Evolutionary conservation across 192 early-diverging fungal species (phyloP), one percentile per base, ranked within the genome.

Genomic region (Coemansia sp.): DNA sequence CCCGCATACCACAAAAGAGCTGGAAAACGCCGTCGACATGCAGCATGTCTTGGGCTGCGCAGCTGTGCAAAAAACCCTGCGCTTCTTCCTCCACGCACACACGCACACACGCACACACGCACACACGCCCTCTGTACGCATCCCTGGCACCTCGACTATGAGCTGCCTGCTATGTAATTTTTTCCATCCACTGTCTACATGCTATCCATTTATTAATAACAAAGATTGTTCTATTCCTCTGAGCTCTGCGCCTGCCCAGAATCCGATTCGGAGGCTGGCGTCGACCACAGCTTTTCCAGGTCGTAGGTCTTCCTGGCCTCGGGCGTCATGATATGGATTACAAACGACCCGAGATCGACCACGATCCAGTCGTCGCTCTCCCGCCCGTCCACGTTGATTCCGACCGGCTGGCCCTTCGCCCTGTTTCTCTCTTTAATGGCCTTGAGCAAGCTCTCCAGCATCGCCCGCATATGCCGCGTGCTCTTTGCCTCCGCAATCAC

Each of bases 331-430:
- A 83, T 61, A 48, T 83, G 81, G 4, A 83, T 63, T 8, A 83
- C 59, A 72, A 78, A 77, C 22, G 38, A 36, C n/a, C 81, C 81
- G 62, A 83, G 45, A 48, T 83, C 81, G 45, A 83, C 70, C 6
- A 78, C 76, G n/a, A 83, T 62, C 81, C 81, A 83, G 59, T 83
- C 81, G 20, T 83, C 75, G 65, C 81, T 83, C 36, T 83, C 81
- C 48, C 76, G 36, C 22, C 81, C 81, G 66, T 83, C 81, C 6
- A 83, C 81, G 17, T 70, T 70, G 32, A 68, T 74, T 17, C 39
- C 57, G 0, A 22, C 7, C 3, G 65, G 34, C 8, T n/a, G 3
- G 43, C 70, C 70, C 39, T n/a, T 65, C 7, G 22, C 34, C 39
- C 69, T 60, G 36, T 70, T 68, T 28, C 76, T 56, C 32, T 72